Evolutionary conservation across 768 basidiomycete species (phyloP).

Genomic region (Trametopsis cervina): DNA sequence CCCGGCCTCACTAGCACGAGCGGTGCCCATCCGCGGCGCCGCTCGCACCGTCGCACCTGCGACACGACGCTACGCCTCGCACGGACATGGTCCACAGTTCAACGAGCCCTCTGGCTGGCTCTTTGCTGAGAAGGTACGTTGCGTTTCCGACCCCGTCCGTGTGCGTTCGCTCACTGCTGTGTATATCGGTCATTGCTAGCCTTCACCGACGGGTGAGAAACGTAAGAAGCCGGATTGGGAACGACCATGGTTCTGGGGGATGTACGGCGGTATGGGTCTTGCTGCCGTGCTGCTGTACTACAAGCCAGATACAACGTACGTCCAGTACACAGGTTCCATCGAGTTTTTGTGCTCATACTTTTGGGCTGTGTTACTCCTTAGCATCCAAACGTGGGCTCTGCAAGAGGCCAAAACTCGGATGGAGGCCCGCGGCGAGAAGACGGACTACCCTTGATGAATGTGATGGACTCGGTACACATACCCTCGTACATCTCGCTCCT

Average conservation of each 20-base stretch:
- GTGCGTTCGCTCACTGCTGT: no score
- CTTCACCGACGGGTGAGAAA: slow-evolving; percentile 73
- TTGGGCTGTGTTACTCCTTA: no score
- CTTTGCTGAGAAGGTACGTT: slow-evolving; percentile 83
- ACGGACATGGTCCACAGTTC: slow-evolving; percentile 74
- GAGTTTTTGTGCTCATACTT: not conserved
- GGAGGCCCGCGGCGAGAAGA: slow-evolving; percentile 89
- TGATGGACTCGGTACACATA: not conserved
- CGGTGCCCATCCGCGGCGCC: slow-evolving; percentile 29
- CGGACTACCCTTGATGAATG: slow-evolving; percentile 45
- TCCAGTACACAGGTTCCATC: no score
- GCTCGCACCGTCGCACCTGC: slow-evolving; percentile 12
- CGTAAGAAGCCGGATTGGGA: slow-evolving; percentile 90
- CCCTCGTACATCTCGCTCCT: not conserved
- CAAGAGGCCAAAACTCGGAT: slow-evolving; percentile 84
- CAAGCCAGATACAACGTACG: slow-evolving; percentile 91
- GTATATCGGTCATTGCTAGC: slow-evolving; percentile 36
- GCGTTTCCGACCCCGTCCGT: not conserved
- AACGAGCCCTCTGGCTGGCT: slow-evolving; percentile 86
- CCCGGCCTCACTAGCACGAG: slow-evolving; percentile 43
- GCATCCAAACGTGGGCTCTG: slow-evolving; percentile 90
- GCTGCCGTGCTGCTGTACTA: slow-evolving; percentile 76
- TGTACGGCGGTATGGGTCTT: slow-evolving; percentile 83
- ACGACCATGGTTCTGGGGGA: slow-evolving; percentile 82
- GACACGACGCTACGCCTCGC: slow-evolving; percentile 46